Base-by-base conservation (phyloP, 768 basidiomycete genomes). In the Leucogyrophana mollusca region DNA sequence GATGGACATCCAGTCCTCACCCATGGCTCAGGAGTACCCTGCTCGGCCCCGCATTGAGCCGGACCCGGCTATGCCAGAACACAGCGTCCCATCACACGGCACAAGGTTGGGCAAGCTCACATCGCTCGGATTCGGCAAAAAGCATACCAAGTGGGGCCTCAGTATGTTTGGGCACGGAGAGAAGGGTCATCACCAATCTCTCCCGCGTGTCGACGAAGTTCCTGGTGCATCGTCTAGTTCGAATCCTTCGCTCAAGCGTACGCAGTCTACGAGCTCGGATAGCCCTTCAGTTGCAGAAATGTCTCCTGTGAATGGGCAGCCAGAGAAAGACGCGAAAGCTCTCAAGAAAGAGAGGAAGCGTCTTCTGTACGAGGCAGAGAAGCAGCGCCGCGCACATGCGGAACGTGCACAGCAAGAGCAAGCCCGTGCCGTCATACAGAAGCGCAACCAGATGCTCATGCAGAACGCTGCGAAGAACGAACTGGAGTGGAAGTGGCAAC, bases 401-500 rank as follows among this genome's bases (percentile, higher is more conserved):
- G 81, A 85, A 63, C 82, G 81, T 56, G 83, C 73, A 59, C 83
- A 90, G 51, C 81, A 83, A 56, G 94, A 96, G 57, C 87, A 93
- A 65, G 90, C 93, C 14, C 81, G 93, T 45, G 91, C 90, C 35
- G 93, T 95, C 66, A 87, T 94, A 83, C 80, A 85, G 58, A 95
- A 94, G 72, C 86, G 90, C 53, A 84, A 80, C 49, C 82, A 85
- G 54, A 76, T 91, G 66, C 72, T 88, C 56, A 79, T 79, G 59
- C 77, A 82, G 54, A 75, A 61, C 14, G 65, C 72, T 23, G 66
- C 62, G 36, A 72, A 67, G 54, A 69, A 73, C 46, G 79, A 86
- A 49, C 60, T 86, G 25, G 85, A 86, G 57, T 89, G 85, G 86
- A 73, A 72, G 46, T 70, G 64, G 67, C 40, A 58, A 46, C 44